phyloP scores from a whole-genome alignment of 202 grass and related monocot species.

The Bolboschoenoplectus hybrid region DNA sequence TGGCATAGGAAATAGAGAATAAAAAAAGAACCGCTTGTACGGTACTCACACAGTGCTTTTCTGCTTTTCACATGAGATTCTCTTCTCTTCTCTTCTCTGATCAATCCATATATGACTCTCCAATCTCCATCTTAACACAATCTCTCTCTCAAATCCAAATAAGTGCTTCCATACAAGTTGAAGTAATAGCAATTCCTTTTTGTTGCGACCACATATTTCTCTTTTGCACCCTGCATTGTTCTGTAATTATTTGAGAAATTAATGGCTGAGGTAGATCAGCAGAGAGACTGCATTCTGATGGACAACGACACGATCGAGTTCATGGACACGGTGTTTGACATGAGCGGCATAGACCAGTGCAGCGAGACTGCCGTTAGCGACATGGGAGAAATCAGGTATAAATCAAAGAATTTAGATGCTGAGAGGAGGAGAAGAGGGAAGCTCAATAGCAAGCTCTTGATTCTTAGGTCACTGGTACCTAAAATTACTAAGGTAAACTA shows the following conservation, averaged over 20 bases:
- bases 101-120: conserved; percentile 16
- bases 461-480: conserved; percentile 67
- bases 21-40: conserved; percentile 36
- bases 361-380: conserved; percentile 30
- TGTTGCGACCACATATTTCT: neutral
- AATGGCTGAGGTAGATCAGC: neutral
- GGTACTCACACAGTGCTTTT: conserved; percentile 27
- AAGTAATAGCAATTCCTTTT: neutral
- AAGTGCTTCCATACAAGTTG: neutral
- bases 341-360: conserved; percentile 38
- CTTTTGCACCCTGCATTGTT: neutral
- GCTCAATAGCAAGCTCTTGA: conserved; percentile 76
- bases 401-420: conserved; percentile 73
- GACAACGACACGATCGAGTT: conserved; percentile 63
- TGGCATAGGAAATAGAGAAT: neutral
- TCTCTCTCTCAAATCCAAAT: neutral
- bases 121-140: neutral
- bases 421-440: conserved; percentile 63
- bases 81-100: conserved; percentile 33
- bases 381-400: conserved; percentile 44
- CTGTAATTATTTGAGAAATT: neutral
- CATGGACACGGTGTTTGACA: conserved; percentile 62
- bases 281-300: conserved; percentile 27
- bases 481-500: conserved; percentile 77
- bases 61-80: conserved; percentile 38